Evolutionary conservation across 192 early-diverging fungal genomes (phyloP), one percentile per base, ranked within the genome.

Genomic region (Fimicolochytrium jonesii): DNA sequence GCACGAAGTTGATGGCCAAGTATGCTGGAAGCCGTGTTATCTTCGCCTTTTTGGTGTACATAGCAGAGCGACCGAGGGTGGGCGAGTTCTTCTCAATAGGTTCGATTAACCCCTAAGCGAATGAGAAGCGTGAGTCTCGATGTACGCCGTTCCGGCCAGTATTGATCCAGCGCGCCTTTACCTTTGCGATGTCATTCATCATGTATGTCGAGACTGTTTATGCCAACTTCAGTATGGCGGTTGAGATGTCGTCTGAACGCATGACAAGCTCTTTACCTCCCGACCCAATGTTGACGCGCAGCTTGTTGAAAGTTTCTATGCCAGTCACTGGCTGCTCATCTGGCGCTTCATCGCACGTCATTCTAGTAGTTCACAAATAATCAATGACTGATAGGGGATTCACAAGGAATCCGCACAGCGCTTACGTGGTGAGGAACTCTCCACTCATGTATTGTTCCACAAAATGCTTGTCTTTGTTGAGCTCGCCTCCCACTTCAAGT

Each of bases 71-170:
- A 10, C 79, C 85, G 43, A 97, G 75, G 0, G 90, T 81, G 22
- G 86, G 77, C 1, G 95, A 97, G 51, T 80, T 82, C 77, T 99
- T 99, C 72, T 95, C 92, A 31, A 97, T 79, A 31, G 83, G 82
- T 77, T 95, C 85, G 30, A 87, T 84, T 20, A 99, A 69, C 2
- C 81, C 79, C 74, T 88, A 66, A n/a, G n/a, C n/a, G n/a, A n/a
- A n/a, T n/a, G n/a, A n/a, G n/a, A n/a, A n/a, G n/a, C n/a, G n/a
- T n/a, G n/a, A n/a, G n/a, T n/a, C n/a, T n/a, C n/a, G n/a, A n/a
- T n/a, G n/a, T n/a, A n/a, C n/a, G n/a, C n/a, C n/a, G n/a, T n/a
- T n/a, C 50, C 35, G 10, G 51, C 33, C 15, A 68, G 32, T 36
- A 23, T 5, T 20, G 42, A 47, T 22, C n/a, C n/a, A n/a, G n/a